Evolutionary conservation across 208 protist species (phyloP).

Genomic region (Trypanosoma congolense): DNA sequence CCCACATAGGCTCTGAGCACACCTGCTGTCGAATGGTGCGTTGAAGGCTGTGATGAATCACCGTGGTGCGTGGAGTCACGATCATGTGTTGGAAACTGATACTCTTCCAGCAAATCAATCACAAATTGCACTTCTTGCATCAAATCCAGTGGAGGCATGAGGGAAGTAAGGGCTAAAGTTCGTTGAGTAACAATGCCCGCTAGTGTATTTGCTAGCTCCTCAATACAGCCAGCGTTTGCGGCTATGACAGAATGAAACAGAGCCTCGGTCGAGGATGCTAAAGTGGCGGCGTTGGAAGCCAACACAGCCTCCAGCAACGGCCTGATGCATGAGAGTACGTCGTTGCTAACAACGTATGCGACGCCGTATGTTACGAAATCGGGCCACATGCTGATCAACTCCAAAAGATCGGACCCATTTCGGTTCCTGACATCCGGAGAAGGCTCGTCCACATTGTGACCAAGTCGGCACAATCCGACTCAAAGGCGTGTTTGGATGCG

Average conservation of each 20-base stretch:
- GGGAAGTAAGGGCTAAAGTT: constrained; percentile 1
- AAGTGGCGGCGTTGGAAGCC: constrained; percentile 5
- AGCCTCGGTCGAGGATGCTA: neutral
- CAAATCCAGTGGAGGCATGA: constrained; percentile 16
- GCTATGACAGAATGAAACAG: neutral
- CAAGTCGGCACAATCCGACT: constrained; percentile 9
- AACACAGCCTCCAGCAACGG: constrained; percentile 15
- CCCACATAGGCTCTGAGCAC: constrained; percentile 13
- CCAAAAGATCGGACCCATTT: neutral
- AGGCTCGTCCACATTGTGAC: constrained; percentile 4
- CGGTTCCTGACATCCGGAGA: neutral
- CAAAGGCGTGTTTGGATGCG: neutral
- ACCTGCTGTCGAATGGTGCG: neutral
- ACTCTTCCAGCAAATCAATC: constrained; percentile 19
- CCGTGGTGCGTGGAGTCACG: no score
- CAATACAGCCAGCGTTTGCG: constrained; percentile 10
- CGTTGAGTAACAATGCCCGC: neutral
- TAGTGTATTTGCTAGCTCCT: constrained; percentile 6
- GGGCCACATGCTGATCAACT: constrained; percentile 11
- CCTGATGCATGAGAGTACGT: neutral
- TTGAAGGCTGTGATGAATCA: neutral
- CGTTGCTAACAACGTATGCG: neutral
- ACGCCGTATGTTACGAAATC: constrained; percentile 4
- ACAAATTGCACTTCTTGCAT: constrained; percentile 9
- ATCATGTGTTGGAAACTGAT: neutral